Conservation (phyloP, 225 moss, liverwort and hornwort genomes). For the Takakia lepidozioides region DNA sequence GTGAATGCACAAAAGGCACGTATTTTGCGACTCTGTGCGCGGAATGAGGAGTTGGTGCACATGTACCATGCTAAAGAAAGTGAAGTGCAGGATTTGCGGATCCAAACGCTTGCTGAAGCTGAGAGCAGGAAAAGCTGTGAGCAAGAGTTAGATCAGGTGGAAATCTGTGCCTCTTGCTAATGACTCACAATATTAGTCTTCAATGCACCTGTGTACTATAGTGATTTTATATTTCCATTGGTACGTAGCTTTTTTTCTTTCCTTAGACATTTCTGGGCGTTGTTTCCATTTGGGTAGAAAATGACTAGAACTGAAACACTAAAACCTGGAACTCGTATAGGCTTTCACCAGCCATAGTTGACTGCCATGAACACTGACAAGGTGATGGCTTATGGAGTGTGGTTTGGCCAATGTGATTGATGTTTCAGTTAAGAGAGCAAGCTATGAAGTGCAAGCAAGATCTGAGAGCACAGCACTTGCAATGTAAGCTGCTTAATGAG, state of each 20-base stretch:
- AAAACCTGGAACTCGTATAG: not conserved
- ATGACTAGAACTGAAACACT: not conserved
- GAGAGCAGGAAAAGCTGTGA: slow-evolving; percentile 30
- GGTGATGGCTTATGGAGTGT: too few species aligned
- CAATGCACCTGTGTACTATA: not conserved
- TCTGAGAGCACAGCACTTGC: slow-evolving; percentile 59
- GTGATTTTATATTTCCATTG: not conserved
- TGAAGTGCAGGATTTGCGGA: slow-evolving; percentile 63
- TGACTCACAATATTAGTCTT: not conserved
- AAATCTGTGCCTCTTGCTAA: too few species aligned
- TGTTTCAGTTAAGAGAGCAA: slow-evolving; percentile 46
- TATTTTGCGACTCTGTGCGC: slow-evolving; percentile 59
- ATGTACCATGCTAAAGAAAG: slow-evolving; percentile 57
- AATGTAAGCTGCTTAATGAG: slow-evolving; percentile 72
- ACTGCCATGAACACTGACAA: not conserved
- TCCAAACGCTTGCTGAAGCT: slow-evolving; percentile 43
- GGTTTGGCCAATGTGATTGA: not conserved
- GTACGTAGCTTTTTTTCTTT: not conserved
- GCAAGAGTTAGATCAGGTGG: slow-evolving; percentile 60
- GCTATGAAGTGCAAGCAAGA: slow-evolving; percentile 68
- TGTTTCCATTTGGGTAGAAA: too few species aligned
- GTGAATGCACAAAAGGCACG: slow-evolving; percentile 69
- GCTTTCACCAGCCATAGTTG: not conserved
- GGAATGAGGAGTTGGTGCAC: slow-evolving; percentile 68
- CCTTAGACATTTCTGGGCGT: not conserved